Evolutionary conservation across 139 green algal genomes (phyloP), one percentile per base, ranked within the genome.

Genomic region (Picocystis salinarum): DNA sequence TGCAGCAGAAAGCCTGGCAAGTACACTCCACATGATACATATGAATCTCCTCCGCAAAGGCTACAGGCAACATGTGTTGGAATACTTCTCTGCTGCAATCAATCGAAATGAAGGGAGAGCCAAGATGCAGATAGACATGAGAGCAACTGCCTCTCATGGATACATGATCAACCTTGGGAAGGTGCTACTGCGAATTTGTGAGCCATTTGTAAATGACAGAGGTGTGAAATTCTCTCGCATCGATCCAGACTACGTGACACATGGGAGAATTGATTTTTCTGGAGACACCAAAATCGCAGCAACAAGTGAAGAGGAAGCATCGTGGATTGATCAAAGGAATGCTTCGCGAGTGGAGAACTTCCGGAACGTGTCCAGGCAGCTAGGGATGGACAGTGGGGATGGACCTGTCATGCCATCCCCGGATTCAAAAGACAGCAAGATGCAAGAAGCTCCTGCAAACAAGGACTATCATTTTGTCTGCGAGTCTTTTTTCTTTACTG

Each of bases 401-500:
- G n/a, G n/a, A n/a, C n/a, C n/a, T n/a, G n/a, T n/a, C n/a, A n/a
- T n/a, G n/a, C n/a, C n/a, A n/a, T n/a, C n/a, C n/a, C n/a, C n/a
- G n/a, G n/a, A n/a, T n/a, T n/a, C n/a, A n/a, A n/a, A n/a, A n/a
- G n/a, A n/a, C n/a, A n/a, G n/a, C n/a, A n/a, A n/a, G n/a, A n/a
- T n/a, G n/a, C n/a, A n/a, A n/a, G n/a, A n/a, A n/a, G n/a, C n/a
- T n/a, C n/a, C n/a, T n/a, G n/a, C 25, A 10, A 6, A 18, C 23
- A n/a, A 33, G 29, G 6, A 15, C 4, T 94, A 74, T 55, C 71
- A 86, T 50, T 96, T 98, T 66, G 91, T 96, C 46, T 94, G 80
- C 53, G 78, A 94, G 50, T 77, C 64, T 52, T 98, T 95, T 66
- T 94, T 94, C 68, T 59, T 95, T 40, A 85, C 81, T 6, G 69